Percentiles rank a stretch among this genome's conserved stretches.
Evolutionary conservation across 2,329 filamentous ascomycete species (phyloP).

Genomic region (Trichoderma sp.): DNA sequence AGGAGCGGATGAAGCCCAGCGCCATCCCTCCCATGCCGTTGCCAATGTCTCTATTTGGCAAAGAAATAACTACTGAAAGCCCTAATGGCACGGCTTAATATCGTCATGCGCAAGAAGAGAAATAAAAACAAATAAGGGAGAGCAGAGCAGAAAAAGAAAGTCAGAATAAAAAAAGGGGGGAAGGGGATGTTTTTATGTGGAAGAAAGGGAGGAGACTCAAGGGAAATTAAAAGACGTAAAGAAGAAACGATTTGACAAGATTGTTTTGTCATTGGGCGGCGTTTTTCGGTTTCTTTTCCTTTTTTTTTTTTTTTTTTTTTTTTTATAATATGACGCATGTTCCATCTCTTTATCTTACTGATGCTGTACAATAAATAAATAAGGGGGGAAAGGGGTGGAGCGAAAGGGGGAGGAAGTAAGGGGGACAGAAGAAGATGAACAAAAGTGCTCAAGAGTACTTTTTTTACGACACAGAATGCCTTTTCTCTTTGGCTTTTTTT

Average conservation of each 20-base stretch:
- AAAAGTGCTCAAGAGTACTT: conserved; percentile 3
- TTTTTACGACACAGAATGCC: neutral
- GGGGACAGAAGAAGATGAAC: neutral
- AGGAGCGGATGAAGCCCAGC: conserved; percentile 37
- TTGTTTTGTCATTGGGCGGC: conserved; percentile 26
- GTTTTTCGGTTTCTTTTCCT: conserved; percentile 17
- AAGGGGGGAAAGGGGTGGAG: neutral
- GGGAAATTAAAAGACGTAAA: conserved; percentile 18
- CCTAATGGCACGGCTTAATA: conserved; percentile 12
- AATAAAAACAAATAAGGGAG: neutral
- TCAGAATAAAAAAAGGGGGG: neutral
- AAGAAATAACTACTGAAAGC: neutral
- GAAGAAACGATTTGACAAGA: conserved; percentile 22
- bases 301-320: no score
- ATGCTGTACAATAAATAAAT: conserved; percentile 23
- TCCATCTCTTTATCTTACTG: conserved; percentile 21
- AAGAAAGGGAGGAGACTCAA: neutral
- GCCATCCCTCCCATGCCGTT: conserved; percentile 22
- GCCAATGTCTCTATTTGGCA: conserved; percentile 2
- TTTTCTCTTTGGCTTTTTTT: neutral
- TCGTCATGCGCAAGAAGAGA: neutral
- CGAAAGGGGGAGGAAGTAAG: neutral
- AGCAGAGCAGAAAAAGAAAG: neutral
- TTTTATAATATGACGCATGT: neutral
- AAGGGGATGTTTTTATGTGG: neutral